Evolutionary conservation across 1,139 yeast genomes (phyloP).

Genomic region (Diutina mesorugosa): DNA sequence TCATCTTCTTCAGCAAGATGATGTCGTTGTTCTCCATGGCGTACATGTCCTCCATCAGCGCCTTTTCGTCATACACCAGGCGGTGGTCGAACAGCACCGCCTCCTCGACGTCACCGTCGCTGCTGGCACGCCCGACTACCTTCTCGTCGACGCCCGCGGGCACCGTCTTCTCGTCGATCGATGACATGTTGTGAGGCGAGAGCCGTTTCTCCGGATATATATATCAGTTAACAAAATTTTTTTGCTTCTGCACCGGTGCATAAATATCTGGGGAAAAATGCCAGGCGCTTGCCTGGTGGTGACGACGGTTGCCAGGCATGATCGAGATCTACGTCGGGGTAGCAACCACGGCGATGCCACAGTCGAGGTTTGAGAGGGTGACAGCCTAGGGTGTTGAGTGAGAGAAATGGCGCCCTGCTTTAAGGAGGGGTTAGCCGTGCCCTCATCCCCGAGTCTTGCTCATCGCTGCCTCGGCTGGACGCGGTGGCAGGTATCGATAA

Average conservation of each 20-base stretch:
- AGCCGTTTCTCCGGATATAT: neutral
- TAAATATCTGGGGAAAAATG: neutral
- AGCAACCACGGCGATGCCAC: too few species aligned
- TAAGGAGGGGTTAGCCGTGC: neutral
- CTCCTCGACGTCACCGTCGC: too few species aligned
- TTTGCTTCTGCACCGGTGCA: neutral
- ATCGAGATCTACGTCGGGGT: too few species aligned
- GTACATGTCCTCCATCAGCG: neutral
- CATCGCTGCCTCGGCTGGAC: neutral
- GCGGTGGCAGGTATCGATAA: neutral
- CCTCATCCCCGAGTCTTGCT: neutral
- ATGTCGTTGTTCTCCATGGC: neutral
- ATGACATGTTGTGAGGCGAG: neutral
- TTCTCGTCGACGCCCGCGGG: neutral
- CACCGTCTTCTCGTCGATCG: neutral
- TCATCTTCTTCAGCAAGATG: slow-evolving; percentile 13
- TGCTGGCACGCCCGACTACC: neutral
- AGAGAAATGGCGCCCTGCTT: neutral
- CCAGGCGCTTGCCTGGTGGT: neutral
- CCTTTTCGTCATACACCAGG: neutral
- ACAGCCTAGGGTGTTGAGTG: neutral
- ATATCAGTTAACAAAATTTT: too few species aligned
- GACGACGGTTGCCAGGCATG: neutral
- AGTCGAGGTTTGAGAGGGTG: too few species aligned
- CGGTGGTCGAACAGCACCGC: neutral